phyloP scores from a whole-genome alignment of 495 filamentous ascomycete species.

The Penicillium ochrochloron region DNA sequence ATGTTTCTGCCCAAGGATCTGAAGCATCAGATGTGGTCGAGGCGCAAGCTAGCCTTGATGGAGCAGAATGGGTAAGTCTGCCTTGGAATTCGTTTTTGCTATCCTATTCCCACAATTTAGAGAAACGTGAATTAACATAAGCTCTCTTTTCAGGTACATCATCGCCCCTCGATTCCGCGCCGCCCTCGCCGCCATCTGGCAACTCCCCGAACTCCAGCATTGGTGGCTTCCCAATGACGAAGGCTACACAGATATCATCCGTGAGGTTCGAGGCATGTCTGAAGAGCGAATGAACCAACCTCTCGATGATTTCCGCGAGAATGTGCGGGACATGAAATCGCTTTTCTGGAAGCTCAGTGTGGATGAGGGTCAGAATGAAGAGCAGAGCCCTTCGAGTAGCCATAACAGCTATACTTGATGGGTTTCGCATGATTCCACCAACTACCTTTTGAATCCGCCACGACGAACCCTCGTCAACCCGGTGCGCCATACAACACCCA shows the following conservation, averaged over 20 bases:
- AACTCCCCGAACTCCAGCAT: constrained; percentile 65
- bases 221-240: constrained; percentile 92
- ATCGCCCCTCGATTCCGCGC: constrained; percentile 74
- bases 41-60: constrained; percentile 75
- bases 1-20: constrained; percentile 77
- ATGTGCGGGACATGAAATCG: constrained; percentile 74
- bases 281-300: constrained; percentile 68
- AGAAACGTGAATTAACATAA: constrained; percentile 17
- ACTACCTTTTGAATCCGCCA: neutral
- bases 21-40: constrained; percentile 80
- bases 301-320: constrained; percentile 65
- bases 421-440: neutral
- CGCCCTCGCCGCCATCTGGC: constrained; percentile 73
- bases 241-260: constrained; percentile 70
- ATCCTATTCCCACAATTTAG: neutral
- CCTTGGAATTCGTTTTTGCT: neutral
- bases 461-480: neutral
- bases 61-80: constrained; percentile 80
- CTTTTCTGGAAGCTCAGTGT: constrained; percentile 62
- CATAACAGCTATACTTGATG: constrained; percentile 16
- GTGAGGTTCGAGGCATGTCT: constrained; percentile 75
- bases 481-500: neutral
- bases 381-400: constrained; percentile 34
- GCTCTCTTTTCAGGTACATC: constrained; percentile 67
- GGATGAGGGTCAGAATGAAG: constrained; percentile 39